phyloP scores from a whole-genome alignment of 495 filamentous ascomycete genomes.

The Thermothielavioides terrestris region DNA sequence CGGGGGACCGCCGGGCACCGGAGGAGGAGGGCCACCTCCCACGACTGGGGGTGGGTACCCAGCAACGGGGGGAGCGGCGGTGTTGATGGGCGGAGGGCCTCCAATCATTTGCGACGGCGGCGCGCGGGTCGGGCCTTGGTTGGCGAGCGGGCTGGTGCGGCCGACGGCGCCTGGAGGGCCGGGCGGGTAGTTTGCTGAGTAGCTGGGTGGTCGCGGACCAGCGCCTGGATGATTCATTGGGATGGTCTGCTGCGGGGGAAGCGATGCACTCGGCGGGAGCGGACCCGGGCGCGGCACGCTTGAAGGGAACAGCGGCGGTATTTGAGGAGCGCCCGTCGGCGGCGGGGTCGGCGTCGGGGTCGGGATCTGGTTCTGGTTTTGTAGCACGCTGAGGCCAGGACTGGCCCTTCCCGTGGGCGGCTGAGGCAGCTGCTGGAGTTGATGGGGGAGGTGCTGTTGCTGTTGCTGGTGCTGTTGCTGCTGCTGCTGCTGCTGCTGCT shows the following conservation, averaged over 20 bases:
- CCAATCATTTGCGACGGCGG: slow-evolving; percentile 56
- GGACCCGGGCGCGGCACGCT: slow-evolving; percentile 35
- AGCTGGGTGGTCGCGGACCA: slow-evolving; percentile 63
- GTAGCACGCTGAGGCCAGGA: slow-evolving; percentile 29
- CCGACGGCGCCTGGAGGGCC: slow-evolving; percentile 48
- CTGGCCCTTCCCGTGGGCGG: neutral
- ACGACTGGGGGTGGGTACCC: slow-evolving; percentile 50
- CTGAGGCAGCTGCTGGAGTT: no score
- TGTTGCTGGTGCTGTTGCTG: no score
- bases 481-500: slow-evolving; percentile 4
- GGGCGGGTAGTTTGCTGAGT: slow-evolving; percentile 51
- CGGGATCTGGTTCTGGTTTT: slow-evolving; percentile 34
- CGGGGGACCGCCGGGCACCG: slow-evolving; percentile 44
- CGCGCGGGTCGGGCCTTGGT: slow-evolving; percentile 40
- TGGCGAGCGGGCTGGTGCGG: slow-evolving; percentile 40
- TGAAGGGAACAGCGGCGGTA: slow-evolving; percentile 36
- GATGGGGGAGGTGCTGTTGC: no score
- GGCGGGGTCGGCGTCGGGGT: no score
- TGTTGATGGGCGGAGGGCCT: slow-evolving; percentile 66
- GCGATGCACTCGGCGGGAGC: slow-evolving; percentile 34
- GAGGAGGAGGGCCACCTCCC: slow-evolving; percentile 43
- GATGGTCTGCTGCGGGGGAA: slow-evolving; percentile 43
- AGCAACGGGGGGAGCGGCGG: slow-evolving; percentile 42
- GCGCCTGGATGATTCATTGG: slow-evolving; percentile 51
- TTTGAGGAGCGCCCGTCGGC: slow-evolving; percentile 35